phyloP scores from a whole-genome alignment of 2,329 filamentous ascomycete genomes.

The Bipolaris victoriae region DNA sequence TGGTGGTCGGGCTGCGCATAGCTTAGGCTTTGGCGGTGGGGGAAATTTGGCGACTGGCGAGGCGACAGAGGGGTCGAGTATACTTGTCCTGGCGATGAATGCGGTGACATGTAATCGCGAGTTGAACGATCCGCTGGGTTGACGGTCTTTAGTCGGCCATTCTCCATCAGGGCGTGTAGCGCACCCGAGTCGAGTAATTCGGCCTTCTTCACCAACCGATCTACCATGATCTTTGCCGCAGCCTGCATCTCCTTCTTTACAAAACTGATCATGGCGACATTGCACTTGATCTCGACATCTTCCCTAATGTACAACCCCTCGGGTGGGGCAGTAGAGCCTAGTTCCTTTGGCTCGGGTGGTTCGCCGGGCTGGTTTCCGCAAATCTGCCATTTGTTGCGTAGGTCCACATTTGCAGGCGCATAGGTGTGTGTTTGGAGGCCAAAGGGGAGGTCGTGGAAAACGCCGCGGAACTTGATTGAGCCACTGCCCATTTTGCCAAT shows the following conservation, averaged over 20 bases:
- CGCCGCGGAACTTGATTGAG: conserved; percentile 72
- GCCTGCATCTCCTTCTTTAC: conserved; percentile 71
- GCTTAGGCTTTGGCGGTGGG: conserved; percentile 14
- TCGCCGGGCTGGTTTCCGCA: conserved; percentile 73
- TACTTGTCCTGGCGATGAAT: conserved; percentile 28
- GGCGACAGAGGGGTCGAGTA: conserved; percentile 42
- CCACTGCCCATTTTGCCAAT: conserved; percentile 68
- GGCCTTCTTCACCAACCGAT: conserved; percentile 73
- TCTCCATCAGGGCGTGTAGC: conserved; percentile 70
- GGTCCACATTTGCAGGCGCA: conserved; percentile 69
- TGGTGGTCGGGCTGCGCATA: conserved; percentile 17
- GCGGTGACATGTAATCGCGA: conserved; percentile 23
- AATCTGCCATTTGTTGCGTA: conserved; percentile 72
- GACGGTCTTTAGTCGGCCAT: conserved; percentile 67
- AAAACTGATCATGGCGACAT: conserved; percentile 67
- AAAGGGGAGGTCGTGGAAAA: conserved; percentile 75
- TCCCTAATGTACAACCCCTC: conserved; percentile 72
- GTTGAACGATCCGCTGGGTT: conserved; percentile 53
- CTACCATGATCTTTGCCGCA: conserved; percentile 71
- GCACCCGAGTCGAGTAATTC: conserved; percentile 70
- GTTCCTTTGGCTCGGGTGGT: conserved; percentile 65
- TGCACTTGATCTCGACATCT: conserved; percentile 74
- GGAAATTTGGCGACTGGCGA: conserved; percentile 28
- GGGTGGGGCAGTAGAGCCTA: conserved; percentile 67
- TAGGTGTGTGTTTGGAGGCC: conserved; percentile 75